Evolutionary conservation across 2,329 filamentous ascomycete species (phyloP), one percentile per base, ranked within the genome.

Genomic region (Penicillium sp.): DNA sequence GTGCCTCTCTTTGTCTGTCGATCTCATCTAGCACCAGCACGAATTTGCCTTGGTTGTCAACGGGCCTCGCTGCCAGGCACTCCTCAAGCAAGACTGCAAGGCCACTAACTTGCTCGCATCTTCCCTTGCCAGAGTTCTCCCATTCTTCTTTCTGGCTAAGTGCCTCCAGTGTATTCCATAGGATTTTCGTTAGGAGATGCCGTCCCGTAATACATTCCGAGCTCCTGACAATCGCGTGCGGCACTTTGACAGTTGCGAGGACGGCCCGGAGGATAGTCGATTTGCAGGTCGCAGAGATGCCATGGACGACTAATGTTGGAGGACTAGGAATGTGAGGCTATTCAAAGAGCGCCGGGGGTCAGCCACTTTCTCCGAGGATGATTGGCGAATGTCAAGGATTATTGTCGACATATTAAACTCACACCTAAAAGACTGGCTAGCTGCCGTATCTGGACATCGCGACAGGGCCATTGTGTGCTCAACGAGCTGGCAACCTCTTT

Each of bases 11-110:
- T 66, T 95, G 87, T 54, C 78, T 80, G 66, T 97, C 91, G 50
- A 97, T 84, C 10, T 82, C 87, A 72, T 97, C 93, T 55, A 97
- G 78, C 10, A 96, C 87, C 51, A 97, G 69, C 8, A 91, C 82
- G 59, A 95, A 89, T 56, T 84, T 82, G 56, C 73, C 74, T 33
- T 52, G 52, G 45, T 57, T 48, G 22, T 64, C 60, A 19, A 58
- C 34, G 69, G 56, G 45, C 13, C 50, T 53, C 29, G 62, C 59
- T 35, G 60, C 61, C 42, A 74, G 61, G 46, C 72, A 66, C 46
- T 68, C 67, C 37, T 66, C 78, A 50, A 97, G 72, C 61, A 90
- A 82, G 24, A 88, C 85, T 1, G 79, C 77, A 54, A 97, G 73
- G 45, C 86, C 81, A 50, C 87, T 85, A 45, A 95, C 71, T 54